These are phyloP conservation scores for Climacium dendroides DNA, from an alignment of 225 moss, liverwort and hornwort genomes.

Conservation along the genomic window DNA sequence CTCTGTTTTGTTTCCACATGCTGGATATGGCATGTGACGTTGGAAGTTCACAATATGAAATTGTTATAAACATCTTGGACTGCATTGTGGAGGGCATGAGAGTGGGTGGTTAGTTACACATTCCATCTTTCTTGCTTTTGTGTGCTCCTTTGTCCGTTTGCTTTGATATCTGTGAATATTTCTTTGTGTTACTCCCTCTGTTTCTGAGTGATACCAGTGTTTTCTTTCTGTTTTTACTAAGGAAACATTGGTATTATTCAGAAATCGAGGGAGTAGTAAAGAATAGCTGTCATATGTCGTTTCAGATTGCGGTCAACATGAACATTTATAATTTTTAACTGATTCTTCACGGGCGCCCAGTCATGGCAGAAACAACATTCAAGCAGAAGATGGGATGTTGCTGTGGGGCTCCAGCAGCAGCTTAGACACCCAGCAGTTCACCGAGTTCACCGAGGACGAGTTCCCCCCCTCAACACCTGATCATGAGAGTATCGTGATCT, in stretches of 20 bases:
- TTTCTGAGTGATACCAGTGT: too few species aligned
- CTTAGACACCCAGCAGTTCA: slow-evolving; percentile 11
- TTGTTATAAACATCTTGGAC: slow-evolving; percentile 49
- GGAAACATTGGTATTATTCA: too few species aligned
- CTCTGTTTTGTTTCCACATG: background rate
- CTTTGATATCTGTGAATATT: background rate
- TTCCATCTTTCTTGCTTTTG: background rate
- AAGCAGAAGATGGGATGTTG: slow-evolving; percentile 11
- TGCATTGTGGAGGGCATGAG: slow-evolving; percentile 45
- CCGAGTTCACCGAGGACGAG: slow-evolving; percentile 32
- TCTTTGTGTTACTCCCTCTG: background rate
- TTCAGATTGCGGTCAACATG: background rate
- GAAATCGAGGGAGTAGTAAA: background rate
- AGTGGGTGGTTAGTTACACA: slow-evolving; percentile 58
- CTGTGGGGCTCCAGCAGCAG: background rate
- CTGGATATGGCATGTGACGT: slow-evolving; percentile 44
- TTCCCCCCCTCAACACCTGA: slow-evolving; percentile 61
- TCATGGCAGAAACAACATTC: slow-evolving; percentile 8
- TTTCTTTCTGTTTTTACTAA: too few species aligned
- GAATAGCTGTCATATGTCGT: background rate
- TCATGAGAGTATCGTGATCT: slow-evolving; percentile 60
- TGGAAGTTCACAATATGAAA: slow-evolving; percentile 39
- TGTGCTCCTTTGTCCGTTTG: background rate
- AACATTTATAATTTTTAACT: background rate
- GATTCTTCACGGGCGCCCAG: background rate